Base-by-base conservation (phyloP, 176 grass and related monocot species). In the Bonia amplexicaulis region DNA sequence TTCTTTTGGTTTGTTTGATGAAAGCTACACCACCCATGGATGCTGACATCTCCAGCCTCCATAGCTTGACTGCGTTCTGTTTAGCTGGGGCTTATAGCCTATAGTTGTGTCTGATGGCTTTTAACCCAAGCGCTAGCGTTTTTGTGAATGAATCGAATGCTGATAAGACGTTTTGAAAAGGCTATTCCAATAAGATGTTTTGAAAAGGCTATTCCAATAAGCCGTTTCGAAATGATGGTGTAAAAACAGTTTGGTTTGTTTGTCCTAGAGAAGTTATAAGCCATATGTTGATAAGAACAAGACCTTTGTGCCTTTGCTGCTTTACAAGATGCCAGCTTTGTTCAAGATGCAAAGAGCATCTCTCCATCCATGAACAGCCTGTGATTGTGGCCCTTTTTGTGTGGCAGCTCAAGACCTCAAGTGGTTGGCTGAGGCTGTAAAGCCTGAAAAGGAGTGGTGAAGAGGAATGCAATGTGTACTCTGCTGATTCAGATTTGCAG, bases 241-340 rank as follows among this genome's bases (percentile, higher is more conserved):
- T 3, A 33, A 33, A 33, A 33, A 33, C 0, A 2, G 0, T 33
- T 33, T 33, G 2, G 3, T 33, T 33, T 33, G 3, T 33, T 33
- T 33, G 31, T 33, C 3, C 31, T 33, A 33, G 31, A 33, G 3
- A 33, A 33, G 29, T 29, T 29, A 29, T 29, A 29, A 29, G 2
- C 1, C 31, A 33, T 29, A 29, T 33, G 31, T 0, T 33, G 31
- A 3, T 3, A 33, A 33, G 31, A 33, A 33, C 31, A 33, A 33
- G 31, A 33, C 31, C 31, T 33, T 33, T 84, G 33, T 73, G 76
- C 51, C 44, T 80, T 41, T 75, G 68, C 60, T 74, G 67, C 80
- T 91, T 84, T 87, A 53, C 39, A 75, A 84, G 62, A 76, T 57
- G 85, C 81, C 85, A 84, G 42, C 85, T 91, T 87, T 84, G 68